These are phyloP conservation scores for Hydrangea macrophylla DNA, from an alignment of 148 eudicot species.

Conservation along the genomic window DNA sequence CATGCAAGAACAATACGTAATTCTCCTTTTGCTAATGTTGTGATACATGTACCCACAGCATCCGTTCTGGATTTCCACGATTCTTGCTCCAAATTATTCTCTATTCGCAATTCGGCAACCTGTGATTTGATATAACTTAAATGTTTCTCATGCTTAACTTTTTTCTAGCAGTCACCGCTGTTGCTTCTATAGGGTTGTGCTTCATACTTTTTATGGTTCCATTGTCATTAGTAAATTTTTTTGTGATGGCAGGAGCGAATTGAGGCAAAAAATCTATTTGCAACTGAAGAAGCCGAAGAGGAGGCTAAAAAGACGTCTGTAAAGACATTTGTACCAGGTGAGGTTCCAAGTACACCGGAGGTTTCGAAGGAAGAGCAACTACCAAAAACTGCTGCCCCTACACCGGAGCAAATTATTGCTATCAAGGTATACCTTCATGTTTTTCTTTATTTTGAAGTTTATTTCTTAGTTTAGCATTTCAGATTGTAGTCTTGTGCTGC, in stretches of 20 bases:
- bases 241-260: conserved; percentile 51
- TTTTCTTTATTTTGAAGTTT: not conserved
- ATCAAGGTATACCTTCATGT: conserved; percentile 63
- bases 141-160: not conserved
- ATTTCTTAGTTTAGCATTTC: not conserved
- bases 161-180: not conserved
- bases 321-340: conserved; percentile 64
- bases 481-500: not conserved
- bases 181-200: not conserved
- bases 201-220: not conserved
- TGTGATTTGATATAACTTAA: not conserved
- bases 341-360: conserved; percentile 45
- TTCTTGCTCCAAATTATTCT: not conserved
- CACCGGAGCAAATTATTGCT: conserved; percentile 94
- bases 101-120: no score
- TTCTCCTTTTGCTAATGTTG: not conserved
- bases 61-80: not conserved
- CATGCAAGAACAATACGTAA: not conserved
- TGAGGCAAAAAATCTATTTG: conserved; percentile 75
- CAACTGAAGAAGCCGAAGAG: conserved; percentile 91
- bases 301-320: conserved; percentile 59
- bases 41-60: not conserved
- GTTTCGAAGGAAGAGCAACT: conserved; percentile 59
- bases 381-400: conserved; percentile 73
- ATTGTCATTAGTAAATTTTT: not conserved